phyloP scores from a whole-genome alignment of 2,329 filamentous ascomycete genomes.

The Epichloe festucae region DNA sequence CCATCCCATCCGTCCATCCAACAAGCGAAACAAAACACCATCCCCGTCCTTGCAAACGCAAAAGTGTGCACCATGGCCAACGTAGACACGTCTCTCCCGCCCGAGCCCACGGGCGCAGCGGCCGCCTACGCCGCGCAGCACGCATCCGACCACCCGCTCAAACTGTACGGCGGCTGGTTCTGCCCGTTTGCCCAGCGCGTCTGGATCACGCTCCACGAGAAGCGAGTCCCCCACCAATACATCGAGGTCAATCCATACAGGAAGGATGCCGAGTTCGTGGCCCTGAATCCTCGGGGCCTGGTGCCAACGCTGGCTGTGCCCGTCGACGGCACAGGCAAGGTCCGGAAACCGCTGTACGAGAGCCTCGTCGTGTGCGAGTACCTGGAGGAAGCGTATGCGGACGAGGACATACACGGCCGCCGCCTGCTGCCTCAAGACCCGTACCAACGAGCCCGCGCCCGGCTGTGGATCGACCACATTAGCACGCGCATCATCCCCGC shows the following conservation, averaged over 20 bases:
- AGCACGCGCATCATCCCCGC: slow-evolving; percentile 52
- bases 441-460: slow-evolving; percentile 50
- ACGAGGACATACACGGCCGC: slow-evolving; percentile 27
- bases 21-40: neutral
- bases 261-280: slow-evolving; percentile 54
- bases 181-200: slow-evolving; percentile 57
- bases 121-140: slow-evolving; percentile 33
- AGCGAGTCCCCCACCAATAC: slow-evolving; percentile 59
- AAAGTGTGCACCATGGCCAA: slow-evolving; percentile 22
- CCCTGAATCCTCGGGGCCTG: slow-evolving; percentile 61
- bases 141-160: slow-evolving; percentile 36
- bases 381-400: slow-evolving; percentile 55
- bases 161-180: slow-evolving; percentile 66
- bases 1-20: neutral
- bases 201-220: slow-evolving; percentile 64
- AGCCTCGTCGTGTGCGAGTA: slow-evolving; percentile 63
- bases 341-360: slow-evolving; percentile 53
- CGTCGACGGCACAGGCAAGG: slow-evolving; percentile 13
- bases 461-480: slow-evolving; percentile 66
- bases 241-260: slow-evolving; percentile 68
- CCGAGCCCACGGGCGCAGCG: slow-evolving; percentile 35
- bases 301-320: slow-evolving; percentile 55
- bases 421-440: slow-evolving; percentile 45
- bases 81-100: slow-evolving; percentile 35
- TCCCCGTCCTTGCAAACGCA: neutral